Conservation (phyloP, 208 protist genomes). For the Trypanosoma cruzi region DNA sequence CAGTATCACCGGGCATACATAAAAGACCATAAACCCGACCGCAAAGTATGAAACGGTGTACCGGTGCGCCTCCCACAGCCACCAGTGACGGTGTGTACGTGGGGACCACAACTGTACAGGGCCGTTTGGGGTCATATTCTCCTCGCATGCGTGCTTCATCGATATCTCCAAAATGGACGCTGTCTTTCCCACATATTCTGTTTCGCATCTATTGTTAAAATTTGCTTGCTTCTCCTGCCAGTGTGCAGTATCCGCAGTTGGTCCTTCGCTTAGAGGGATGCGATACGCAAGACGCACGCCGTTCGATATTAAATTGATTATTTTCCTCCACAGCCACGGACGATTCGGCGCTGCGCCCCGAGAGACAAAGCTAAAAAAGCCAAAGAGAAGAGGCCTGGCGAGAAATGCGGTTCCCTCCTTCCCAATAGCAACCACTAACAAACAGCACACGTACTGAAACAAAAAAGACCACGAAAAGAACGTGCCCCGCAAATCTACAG, state of each 20-base stretch:
- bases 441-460: slow-evolving; percentile 42
- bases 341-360: slow-evolving; percentile 28
- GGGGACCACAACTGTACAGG: slow-evolving; percentile 56
- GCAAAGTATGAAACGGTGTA: slow-evolving; percentile 52
- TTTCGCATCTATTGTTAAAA: neutral
- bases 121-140: neutral
- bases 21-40: slow-evolving; percentile 42
- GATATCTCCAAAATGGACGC: neutral
- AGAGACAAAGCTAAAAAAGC: slow-evolving; percentile 44
- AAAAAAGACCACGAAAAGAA: slow-evolving; percentile 41
- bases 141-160: neutral
- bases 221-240: neutral
- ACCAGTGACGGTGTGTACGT: slow-evolving; percentile 68
- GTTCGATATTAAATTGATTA: slow-evolving; percentile 36
- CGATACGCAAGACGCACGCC: slow-evolving; percentile 25
- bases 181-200: neutral
- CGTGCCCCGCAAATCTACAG: slow-evolving; percentile 21
- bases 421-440: slow-evolving; percentile 36
- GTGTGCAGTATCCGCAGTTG: neutral
- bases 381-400: slow-evolving; percentile 31
- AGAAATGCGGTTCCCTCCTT: slow-evolving; percentile 51
- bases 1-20: slow-evolving; percentile 45
- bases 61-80: slow-evolving; percentile 71
- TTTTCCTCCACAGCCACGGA: slow-evolving; percentile 23
- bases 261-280: neutral